Conservation (phyloP, 2,329 filamentous ascomycete genomes). For the Neocucurbitaria cava region DNA sequence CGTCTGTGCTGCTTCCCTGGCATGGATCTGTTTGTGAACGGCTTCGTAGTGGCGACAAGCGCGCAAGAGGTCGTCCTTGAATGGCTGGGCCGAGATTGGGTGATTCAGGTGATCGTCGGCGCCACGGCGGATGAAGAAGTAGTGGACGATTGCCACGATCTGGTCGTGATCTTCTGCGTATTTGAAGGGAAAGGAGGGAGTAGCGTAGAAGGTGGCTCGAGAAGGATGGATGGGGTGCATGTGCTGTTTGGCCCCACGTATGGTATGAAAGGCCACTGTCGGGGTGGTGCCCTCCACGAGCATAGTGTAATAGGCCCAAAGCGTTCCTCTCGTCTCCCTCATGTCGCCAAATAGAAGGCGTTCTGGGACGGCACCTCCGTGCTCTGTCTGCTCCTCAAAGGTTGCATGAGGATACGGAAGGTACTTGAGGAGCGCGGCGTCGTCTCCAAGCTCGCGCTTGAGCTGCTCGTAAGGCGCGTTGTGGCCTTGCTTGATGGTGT, state of each 20-base stretch:
- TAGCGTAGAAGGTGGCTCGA: background rate
- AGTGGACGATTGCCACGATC: conserved; percentile 3
- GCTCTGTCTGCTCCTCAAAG: conserved; percentile 1
- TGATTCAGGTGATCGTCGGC: background rate
- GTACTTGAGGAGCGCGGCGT: conserved; percentile 1
- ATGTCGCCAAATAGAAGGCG: conserved; percentile 7
- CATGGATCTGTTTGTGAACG: background rate
- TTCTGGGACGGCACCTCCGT: background rate
- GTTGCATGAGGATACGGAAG: conserved; percentile 3
- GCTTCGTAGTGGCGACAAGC: background rate
- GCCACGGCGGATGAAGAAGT: conserved; percentile 3
- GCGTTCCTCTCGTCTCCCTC: conserved; percentile 3
- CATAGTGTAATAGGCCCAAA: conserved; percentile 8
- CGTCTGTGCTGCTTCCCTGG: background rate
- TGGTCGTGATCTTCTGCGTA: background rate
- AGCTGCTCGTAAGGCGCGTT: background rate
- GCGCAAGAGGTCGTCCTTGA: background rate
- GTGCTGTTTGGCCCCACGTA: background rate
- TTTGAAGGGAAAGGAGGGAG: conserved; percentile 1
- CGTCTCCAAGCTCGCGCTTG: conserved; percentile 1
- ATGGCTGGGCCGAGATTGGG: background rate
- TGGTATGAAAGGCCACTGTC: background rate
- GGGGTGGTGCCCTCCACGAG: background rate
- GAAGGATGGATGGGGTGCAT: background rate
- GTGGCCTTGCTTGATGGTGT: no score